Evolutionary conservation across 371 early-diverging fungal genomes (phyloP).

Genomic region (Nematocida sp.): DNA sequence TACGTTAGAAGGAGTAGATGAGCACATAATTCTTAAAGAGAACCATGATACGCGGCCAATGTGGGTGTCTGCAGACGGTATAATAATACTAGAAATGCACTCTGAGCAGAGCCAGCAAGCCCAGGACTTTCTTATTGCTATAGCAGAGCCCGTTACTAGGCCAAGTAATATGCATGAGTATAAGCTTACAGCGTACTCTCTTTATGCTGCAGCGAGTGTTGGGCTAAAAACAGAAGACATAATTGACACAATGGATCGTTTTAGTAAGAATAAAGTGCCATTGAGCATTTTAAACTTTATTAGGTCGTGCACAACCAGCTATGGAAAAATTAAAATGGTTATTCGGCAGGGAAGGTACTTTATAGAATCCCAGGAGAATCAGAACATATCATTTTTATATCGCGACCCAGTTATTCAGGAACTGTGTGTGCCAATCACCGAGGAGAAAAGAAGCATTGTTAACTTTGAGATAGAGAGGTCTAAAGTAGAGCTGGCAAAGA

Average conservation of each 20-base stretch:
- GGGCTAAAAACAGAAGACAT: slow-evolving; percentile 91
- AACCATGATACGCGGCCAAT: slow-evolving; percentile 82
- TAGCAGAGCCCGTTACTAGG: slow-evolving; percentile 92
- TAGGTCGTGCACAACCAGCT: slow-evolving; percentile 80
- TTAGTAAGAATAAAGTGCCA: slow-evolving; percentile 82
- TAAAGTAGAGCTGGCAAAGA: slow-evolving; percentile 77
- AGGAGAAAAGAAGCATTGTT: slow-evolving; percentile 70
- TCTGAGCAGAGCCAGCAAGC: slow-evolving; percentile 87
- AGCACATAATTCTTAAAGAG: slow-evolving; percentile 74
- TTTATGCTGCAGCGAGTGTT: slow-evolving; percentile 97
- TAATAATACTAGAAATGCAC: slow-evolving; percentile 90
- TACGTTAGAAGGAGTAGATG: slow-evolving; percentile 65
- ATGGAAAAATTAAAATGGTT: slow-evolving; percentile 93
- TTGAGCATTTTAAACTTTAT: slow-evolving; percentile 81
- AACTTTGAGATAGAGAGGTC: slow-evolving; percentile 80
- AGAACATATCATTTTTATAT: slow-evolving; percentile 78
- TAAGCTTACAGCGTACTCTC: slow-evolving; percentile 87
- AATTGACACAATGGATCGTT: slow-evolving; percentile 80
- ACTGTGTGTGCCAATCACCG: slow-evolving; percentile 20
- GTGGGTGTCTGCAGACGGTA: slow-evolving; percentile 86
- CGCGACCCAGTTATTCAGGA: slow-evolving; percentile 76
- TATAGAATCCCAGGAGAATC: slow-evolving; percentile 80
- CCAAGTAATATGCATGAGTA: slow-evolving; percentile 94
- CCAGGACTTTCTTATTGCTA: slow-evolving; percentile 92
- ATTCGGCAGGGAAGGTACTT: slow-evolving; percentile 87